Evolutionary conservation across 2,329 filamentous ascomycete species (phyloP).

Genomic region (Fonsecaea monophora): DNA sequence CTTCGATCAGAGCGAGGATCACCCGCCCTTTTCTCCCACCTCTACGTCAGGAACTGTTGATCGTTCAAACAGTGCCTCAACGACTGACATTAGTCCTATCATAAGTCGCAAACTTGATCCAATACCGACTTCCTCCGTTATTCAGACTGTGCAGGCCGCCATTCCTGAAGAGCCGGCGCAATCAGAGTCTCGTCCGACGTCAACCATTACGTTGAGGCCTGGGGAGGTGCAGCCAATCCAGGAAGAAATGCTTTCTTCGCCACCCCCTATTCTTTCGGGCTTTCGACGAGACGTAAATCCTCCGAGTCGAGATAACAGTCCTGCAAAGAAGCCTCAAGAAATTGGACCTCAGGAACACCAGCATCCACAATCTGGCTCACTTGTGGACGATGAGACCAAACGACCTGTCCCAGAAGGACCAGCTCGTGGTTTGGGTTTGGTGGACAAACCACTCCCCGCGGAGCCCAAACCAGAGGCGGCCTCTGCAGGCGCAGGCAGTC

Average conservation of each 20-base stretch:
- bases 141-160: conserved; percentile 61
- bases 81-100: conserved; percentile 69
- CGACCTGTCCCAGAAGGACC: conserved; percentile 8
- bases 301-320: conserved; percentile 65
- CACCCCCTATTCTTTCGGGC: conserved; percentile 57
- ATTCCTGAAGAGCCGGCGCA: conserved; percentile 35
- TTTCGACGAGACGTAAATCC: conserved; percentile 65
- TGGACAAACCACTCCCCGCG: conserved; percentile 41
- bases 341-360: conserved; percentile 51
- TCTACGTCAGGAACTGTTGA: conserved; percentile 59
- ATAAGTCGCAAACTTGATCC: conserved; percentile 63
- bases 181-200: conserved; percentile 37
- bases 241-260: conserved; percentile 36
- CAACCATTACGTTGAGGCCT: conserved; percentile 42
- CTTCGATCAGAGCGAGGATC: conserved; percentile 65
- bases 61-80: conserved; percentile 68
- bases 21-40: conserved; percentile 59
- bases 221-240: conserved; percentile 7
- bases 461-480: conserved; percentile 42
- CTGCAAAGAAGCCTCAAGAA: conserved; percentile 64
- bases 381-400: conserved; percentile 35
- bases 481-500: conserved; percentile 20
- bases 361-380: conserved; percentile 54
- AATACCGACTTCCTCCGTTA: conserved; percentile 49
- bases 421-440: background rate